Base-by-base conservation (phyloP, 352 stramenopile species). In the Phytophthora tubulina region DNA sequence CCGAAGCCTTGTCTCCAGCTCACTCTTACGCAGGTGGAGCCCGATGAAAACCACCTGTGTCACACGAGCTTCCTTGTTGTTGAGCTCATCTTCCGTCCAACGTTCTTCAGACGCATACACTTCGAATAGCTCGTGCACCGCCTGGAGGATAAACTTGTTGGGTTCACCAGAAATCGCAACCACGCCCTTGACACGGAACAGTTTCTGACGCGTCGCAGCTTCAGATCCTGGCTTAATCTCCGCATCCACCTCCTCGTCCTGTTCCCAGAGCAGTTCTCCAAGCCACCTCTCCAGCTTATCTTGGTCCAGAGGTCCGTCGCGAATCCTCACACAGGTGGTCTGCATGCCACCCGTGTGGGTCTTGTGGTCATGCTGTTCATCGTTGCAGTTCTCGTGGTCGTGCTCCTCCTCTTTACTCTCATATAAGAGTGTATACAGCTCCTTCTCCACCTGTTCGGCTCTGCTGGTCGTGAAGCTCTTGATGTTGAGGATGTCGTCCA, bases 101-200 rank as follows among this genome's bases (percentile, higher is more conserved):
- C 46, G 45, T 59, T 94, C 86, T 49, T 92, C 75, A 4, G 81
- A 89, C 17, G 77, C 63, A 65, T 91, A 92, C 21, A 95, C 81
- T 42, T 94, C 86, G 52, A 94, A 95, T 15, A 94, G 66, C 60
- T 95, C 86, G 52, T 94, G 86, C 39, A 95, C 88, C n/a, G 85
- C 88, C 58, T 95, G 88, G 31, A 95, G 70, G 21, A 95, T 90
- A 53, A 84, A 90, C 70, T 95, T 95, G 55, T 84, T 81, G 4
- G 59, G 30, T 41, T 91, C 82, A 5, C 68, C 69, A 1, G 66
- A 73, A 46, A 95, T 70, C 27, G 79, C 72, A 13, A 95, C 59
- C 9, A 95, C 81, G 32, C 88, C 88, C 54, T 95, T 95, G 46
- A 95, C 70, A 41, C 88, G 88, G 65, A 92, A 94, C 17, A 92